A percentile compares a stretch with the other conserved stretches of the same genome.
Conservation (phyloP, 352 stramenopile genomes). For the Phytophthora aleatoria region DNA sequence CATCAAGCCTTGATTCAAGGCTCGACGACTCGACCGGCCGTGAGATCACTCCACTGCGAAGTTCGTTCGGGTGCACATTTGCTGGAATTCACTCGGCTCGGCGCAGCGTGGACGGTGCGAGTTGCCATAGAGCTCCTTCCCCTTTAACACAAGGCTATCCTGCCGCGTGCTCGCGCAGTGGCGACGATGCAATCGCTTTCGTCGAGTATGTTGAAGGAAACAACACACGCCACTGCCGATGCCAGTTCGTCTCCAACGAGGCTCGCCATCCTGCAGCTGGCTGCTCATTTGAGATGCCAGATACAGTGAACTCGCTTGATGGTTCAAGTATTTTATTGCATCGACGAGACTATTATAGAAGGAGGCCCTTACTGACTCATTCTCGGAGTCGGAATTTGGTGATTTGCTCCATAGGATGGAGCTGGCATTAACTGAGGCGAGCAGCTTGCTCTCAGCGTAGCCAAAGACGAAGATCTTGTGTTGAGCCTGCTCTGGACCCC, state of each 20-base stretch:
- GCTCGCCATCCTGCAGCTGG: conserved; percentile 1
- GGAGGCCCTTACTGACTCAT: neutral
- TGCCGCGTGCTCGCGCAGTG: conserved; percentile 3
- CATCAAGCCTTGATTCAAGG: conserved; percentile 13
- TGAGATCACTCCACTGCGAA: neutral
- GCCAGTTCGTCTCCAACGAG: neutral
- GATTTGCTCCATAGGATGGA: conserved; percentile 20
- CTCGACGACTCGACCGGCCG: neutral
- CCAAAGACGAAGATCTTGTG: conserved; percentile 10
- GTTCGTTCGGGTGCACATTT: conserved; percentile 11
- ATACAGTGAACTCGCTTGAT: neutral
- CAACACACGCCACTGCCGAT: too few relatives aligned
- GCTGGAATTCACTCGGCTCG: neutral
- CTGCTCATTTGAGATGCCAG: conserved; percentile 3
- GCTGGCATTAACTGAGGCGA: neutral
- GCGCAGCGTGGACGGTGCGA: conserved; percentile 14
- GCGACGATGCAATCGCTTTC: conserved; percentile 6
- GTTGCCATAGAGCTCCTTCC: conserved; percentile 33
- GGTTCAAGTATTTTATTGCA: neutral
- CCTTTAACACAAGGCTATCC: conserved; percentile 25
- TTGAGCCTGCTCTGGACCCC: conserved; percentile 3
- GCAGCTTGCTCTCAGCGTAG: neutral
- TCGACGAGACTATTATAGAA: too few relatives aligned
- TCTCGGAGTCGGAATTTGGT: neutral
- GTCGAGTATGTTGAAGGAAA: neutral